These are phyloP conservation scores for Schwanniomyces pseudopolymorphus DNA, from an alignment of 805 yeast genomes.

Conservation along the genomic window DNA sequence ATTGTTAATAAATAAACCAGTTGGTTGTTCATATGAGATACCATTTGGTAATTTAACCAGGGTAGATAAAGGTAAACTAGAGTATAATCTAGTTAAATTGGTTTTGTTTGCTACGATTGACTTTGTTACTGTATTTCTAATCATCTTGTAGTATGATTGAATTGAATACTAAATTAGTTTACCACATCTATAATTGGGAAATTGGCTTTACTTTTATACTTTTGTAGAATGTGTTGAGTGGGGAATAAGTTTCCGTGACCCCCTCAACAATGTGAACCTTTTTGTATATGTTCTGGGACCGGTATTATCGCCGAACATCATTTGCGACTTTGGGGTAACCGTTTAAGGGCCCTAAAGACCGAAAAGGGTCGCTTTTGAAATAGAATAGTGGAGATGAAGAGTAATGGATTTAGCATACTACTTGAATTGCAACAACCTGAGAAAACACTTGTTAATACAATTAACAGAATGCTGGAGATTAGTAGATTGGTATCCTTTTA, in stretches of 20 bases:
- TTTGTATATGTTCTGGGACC: neutral
- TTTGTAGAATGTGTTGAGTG: neutral
- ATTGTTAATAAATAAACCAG: conserved; percentile 86
- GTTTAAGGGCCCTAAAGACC: neutral
- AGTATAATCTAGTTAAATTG: conserved; percentile 19
- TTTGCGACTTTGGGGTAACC: neutral
- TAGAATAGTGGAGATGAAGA: neutral
- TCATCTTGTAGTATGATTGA: conserved; percentile 4
- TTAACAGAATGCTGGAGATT: too few species aligned
- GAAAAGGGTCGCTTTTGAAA: neutral
- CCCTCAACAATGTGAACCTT: neutral
- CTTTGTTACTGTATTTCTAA: conserved; percentile 7
- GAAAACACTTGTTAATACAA: too few species aligned
- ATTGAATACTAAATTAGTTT: neutral
- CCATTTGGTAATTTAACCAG: conserved; percentile 72
- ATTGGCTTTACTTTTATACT: neutral
- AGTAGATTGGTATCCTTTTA: too few species aligned
- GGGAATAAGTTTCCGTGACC: neutral
- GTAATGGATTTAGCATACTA: too few species aligned
- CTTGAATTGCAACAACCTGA: too few species aligned
- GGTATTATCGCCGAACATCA: neutral
- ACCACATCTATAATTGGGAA: neutral
- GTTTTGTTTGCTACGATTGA: conserved; percentile 3
- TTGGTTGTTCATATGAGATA: conserved; percentile 69
- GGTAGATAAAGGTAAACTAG: conserved; percentile 38